Base-by-base conservation (phyloP, 495 filamentous ascomycete species). In the Pseudotulostoma volvatum region DNA sequence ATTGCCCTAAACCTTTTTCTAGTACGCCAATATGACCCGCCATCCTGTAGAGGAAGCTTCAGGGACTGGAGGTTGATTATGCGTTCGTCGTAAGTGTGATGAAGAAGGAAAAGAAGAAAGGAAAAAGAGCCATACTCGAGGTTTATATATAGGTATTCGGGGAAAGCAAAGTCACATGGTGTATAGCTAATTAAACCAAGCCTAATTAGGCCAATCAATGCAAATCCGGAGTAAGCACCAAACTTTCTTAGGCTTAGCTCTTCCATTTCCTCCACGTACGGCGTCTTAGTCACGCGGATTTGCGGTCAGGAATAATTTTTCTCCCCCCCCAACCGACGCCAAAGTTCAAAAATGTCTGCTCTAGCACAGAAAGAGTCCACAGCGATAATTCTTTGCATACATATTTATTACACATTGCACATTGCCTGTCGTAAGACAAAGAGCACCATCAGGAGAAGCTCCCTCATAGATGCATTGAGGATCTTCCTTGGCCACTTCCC, bases 11-110 rank as follows among this genome's bases (percentile, higher is more conserved):
- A 35, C 15, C 41, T 63, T 53, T 47, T 44, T 67, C 60, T 67
- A 47, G 64, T 63, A 57, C 64, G 64, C 64, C 64, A 67, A 67
- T 67, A 67, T 67, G 64, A 67, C 64, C 64, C 52, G 49, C 62
- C 57, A 67, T 61, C 57, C 60, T 60, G 60, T 66, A 47, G 46
- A 35, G 31, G 28, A 37, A 39, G 34, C 19, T 9, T n/a, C 20
- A 59, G 56, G 56, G 52, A 59, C 47, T 66, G 64, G 58, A 61
- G 64, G 64, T 67, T 67, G 64, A 67, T 67, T 67, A 67, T 67
- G 64, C 64, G 64, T 64, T 63, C 63, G 52, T 57, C 44, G 53
- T 47, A 60, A 57, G 64, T 67, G 62, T 63, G 44, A 61, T 45
- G 53, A 57, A 51, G 36, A 43, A 38, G 54, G 54, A 48, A 34